Evolutionary conservation across 306 rosid species (phyloP), one percentile per base, ranked within the genome.

Genomic region (Vigna unguiculata): DNA sequence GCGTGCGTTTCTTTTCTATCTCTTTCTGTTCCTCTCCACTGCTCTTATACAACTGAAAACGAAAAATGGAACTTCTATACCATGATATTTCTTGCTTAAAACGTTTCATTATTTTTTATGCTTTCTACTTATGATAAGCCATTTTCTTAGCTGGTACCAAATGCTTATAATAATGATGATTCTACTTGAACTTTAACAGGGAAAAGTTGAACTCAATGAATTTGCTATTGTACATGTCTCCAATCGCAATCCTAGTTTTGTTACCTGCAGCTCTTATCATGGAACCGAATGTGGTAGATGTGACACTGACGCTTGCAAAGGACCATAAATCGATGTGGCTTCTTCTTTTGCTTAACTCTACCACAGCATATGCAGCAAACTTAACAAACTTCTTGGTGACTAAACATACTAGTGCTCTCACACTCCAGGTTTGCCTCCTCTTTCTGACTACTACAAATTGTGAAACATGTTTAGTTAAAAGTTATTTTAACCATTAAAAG

Each of bases 171-270:
- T 40, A 13, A 53, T 77, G 74, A 71, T 82, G 68, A 53, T 6
- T 69, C 12, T 75, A 73, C 75, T 80, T 73, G 38, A 53, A 76
- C 17, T 41, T 41, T 61, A 71, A 83, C 97, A 92, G 99, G 93
- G 99, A 92, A 74, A 95, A 88, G 90, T 69, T 95, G 87, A 95
- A 95, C 86, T 95, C 97, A 2, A 95, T 95, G 98, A 95, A 95
- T 81, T 82, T 95, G 93, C 88, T 95, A 67, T 88, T 95, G 17
- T 95, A 91, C 62, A 92, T 95, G 99, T 95, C 98, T 46, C 99
- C 99, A 10, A 92, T 92, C 4, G 97, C 97, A 0, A 83, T 92
- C 45, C 61, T 92, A 17, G 89, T 90, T 67, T 78, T 95, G 82
- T 81, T 95, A 67, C 99, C 99, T 58, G 93, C 90, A 16, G 91